phyloP scores from a whole-genome alignment of 495 filamentous ascomycete genomes.

The Penicillium flavigenum region DNA sequence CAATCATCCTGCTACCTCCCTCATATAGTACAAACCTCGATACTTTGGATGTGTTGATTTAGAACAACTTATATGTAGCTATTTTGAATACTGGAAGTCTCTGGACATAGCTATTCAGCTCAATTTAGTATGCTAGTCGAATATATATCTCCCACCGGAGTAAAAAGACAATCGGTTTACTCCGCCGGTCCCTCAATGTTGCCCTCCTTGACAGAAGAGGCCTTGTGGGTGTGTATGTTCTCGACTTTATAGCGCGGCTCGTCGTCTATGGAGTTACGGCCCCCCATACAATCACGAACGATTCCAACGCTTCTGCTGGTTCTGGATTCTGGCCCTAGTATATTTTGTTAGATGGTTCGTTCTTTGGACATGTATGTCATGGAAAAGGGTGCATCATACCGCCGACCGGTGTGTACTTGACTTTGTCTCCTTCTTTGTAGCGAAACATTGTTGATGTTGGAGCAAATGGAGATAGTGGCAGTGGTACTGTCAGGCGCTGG shows the following conservation, averaged over 20 bases:
- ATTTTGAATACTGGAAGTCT: not conserved
- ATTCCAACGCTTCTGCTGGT: conserved; percentile 31
- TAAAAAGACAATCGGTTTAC: not conserved
- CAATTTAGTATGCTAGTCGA: not conserved
- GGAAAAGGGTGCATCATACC: conserved; percentile 22
- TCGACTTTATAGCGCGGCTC: conserved; percentile 40
- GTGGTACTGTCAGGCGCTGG: not conserved
- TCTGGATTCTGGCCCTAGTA: conserved; percentile 29
- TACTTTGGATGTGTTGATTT: not conserved
- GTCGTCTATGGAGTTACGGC: conserved; percentile 24
- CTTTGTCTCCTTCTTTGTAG: conserved; percentile 28
- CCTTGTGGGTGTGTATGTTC: conserved; percentile 36
- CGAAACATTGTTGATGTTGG: conserved; percentile 24
- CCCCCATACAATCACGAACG: conserved; percentile 30
- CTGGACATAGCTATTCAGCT: conserved; percentile 4
- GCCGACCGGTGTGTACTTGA: conserved; percentile 39
- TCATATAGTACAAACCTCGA: not conserved
- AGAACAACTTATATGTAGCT: too few species aligned
- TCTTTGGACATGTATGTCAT: not conserved
- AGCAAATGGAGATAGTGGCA: not conserved
- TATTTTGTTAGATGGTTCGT: not conserved
- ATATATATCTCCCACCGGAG: not conserved
- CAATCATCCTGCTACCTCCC: not conserved
- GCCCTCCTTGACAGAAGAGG: conserved; percentile 34
- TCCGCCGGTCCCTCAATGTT: conserved; percentile 39